Conservation (phyloP, 108 stramenopile genomes). For the Cyclotella baltica region DNA sequence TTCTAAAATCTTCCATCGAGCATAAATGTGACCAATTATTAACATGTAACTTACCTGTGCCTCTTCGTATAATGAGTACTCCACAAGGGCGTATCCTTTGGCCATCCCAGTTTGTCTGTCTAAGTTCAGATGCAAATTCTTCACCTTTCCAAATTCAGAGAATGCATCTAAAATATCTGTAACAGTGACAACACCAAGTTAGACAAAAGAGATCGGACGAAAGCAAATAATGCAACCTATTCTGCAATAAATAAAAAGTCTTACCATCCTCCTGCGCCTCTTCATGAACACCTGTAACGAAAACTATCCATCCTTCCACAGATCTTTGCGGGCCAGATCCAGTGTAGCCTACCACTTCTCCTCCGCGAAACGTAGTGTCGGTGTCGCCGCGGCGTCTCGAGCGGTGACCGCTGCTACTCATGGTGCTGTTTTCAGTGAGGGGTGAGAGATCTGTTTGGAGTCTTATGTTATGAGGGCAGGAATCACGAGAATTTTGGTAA, state of each 20-base stretch:
- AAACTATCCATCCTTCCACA: constrained; percentile 80
- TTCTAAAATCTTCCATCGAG: too few relatives aligned
- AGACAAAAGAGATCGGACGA: neutral
- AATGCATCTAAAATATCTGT: constrained; percentile 59
- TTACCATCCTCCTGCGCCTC: constrained; percentile 77
- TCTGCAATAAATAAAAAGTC: neutral
- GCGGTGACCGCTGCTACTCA: constrained; percentile 9
- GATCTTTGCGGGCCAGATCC: constrained; percentile 56
- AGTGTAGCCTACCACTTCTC: constrained; percentile 12
- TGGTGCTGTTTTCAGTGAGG: neutral
- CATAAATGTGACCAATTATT: too few relatives aligned
- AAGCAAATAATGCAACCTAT: neutral
- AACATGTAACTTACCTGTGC: constrained; percentile 18
- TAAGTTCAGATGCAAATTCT: constrained; percentile 62
- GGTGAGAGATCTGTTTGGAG: too few relatives aligned
- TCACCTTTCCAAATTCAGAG: constrained; percentile 59
- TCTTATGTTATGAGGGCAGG: too few relatives aligned
- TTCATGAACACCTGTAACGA: constrained; percentile 74
- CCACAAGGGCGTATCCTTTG: constrained; percentile 62
- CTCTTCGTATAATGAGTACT: constrained; percentile 17
- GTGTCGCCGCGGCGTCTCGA: constrained; percentile 20
- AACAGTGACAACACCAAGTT: neutral
- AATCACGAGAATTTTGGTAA: too few relatives aligned
- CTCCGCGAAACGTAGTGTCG: constrained; percentile 1
- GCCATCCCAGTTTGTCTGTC: constrained; percentile 72